Conservation (phyloP, 2,329 filamentous ascomycete genomes). For the Claviceps lovelessii region DNA sequence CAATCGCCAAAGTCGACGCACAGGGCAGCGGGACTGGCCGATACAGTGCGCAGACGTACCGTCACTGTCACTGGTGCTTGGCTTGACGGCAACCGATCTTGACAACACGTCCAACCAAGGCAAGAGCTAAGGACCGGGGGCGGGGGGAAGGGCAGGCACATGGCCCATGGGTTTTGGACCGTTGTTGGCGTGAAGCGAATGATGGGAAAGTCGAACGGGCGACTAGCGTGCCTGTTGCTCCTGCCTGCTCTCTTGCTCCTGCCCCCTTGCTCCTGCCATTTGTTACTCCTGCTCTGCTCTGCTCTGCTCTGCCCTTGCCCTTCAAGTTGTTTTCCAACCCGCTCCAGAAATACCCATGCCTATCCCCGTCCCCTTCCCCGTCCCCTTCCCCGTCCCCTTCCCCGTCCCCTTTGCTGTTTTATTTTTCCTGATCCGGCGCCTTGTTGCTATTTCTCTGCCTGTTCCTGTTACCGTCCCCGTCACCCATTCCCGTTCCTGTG, state of each 20-base stretch:
- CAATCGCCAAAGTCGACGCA: background rate
- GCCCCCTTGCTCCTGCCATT: background rate
- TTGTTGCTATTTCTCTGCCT: background rate
- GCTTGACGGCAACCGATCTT: background rate
- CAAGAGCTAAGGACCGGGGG: background rate
- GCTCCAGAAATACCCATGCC: background rate
- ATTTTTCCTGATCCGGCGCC: too few relatives aligned
- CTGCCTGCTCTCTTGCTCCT: background rate
- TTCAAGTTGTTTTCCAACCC: background rate
- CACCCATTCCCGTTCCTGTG: background rate
- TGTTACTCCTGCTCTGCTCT: background rate
- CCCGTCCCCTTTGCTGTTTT: background rate
- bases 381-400: background rate
- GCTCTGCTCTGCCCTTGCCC: background rate
- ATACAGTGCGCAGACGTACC: background rate
- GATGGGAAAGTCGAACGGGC: background rate
- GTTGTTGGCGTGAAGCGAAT: background rate
- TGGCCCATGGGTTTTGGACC: background rate
- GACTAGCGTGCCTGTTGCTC: background rate
- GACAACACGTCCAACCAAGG: background rate
- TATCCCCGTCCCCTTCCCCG: background rate
- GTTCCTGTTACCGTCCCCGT: background rate
- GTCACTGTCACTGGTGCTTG: background rate
- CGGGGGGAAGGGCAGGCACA: background rate
- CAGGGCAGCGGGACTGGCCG: background rate